Conservation (phyloP, 345 rosid species). For the Eucalyptus pauciflora region DNA sequence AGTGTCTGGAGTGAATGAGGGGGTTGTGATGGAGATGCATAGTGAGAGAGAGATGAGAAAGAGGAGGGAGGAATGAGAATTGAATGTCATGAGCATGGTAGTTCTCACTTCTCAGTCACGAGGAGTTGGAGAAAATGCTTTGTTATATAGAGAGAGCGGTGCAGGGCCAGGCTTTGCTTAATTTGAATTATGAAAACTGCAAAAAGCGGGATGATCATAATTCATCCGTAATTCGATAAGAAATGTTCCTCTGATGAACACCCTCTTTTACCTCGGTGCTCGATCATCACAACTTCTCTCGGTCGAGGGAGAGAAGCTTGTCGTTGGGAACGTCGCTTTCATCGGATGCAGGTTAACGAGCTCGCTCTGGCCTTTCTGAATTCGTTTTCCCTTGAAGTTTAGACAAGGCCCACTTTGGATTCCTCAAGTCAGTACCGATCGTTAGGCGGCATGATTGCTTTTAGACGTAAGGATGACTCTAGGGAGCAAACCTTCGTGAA, state of each 20-base stretch:
- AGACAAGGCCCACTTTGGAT: not conserved
- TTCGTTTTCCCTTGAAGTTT: not conserved
- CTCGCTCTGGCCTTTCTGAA: not conserved
- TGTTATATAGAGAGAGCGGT: not conserved
- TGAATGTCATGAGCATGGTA: not conserved
- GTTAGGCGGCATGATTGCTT: not conserved
- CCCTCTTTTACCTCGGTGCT: not conserved
- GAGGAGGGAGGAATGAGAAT: slow-evolving; percentile 3
- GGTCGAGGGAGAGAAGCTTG: not conserved
- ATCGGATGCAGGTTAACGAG: not conserved
- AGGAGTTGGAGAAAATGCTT: not conserved
- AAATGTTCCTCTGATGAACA: not conserved
- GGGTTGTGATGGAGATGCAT: slow-evolving; percentile 14
- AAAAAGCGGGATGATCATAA: not conserved
- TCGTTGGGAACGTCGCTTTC: not conserved
- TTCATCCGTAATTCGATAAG: not conserved
- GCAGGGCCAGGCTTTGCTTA: not conserved
- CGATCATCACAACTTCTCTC: not conserved
- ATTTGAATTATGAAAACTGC: not conserved
- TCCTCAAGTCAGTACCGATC: not conserved
- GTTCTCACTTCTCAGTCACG: not conserved
- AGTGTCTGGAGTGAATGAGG: not conserved
- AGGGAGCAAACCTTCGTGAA: not conserved
- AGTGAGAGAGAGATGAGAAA: slow-evolving; percentile 3
- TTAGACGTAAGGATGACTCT: not conserved